Conservation (phyloP, 192 early-diverging fungal species). For the Phycomyces nitens region DNA sequence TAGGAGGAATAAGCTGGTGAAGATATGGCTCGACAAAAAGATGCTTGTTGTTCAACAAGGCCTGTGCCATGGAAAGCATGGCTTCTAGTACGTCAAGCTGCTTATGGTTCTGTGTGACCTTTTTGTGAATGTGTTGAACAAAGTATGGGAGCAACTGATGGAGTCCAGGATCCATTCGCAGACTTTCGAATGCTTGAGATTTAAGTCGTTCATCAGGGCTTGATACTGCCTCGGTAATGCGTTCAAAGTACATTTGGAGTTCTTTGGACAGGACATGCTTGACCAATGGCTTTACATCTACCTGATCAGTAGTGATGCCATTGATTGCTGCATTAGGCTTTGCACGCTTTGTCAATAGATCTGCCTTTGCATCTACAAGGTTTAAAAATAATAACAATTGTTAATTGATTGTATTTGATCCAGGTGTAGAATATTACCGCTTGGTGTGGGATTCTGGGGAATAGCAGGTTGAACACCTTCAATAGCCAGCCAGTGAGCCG, state of each 20-base stretch:
- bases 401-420: not conserved
- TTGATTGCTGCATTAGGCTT: slow-evolving; percentile 27
- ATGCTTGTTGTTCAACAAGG: slow-evolving; percentile 82
- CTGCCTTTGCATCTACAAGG: slow-evolving; percentile 47
- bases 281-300: slow-evolving; percentile 69
- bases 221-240: slow-evolving; percentile 76
- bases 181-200: slow-evolving; percentile 74
- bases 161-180: slow-evolving; percentile 87
- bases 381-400: too few species aligned
- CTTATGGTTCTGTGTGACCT: slow-evolving; percentile 77
- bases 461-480: slow-evolving; percentile 98
- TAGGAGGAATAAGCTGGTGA: slow-evolving; percentile 91
- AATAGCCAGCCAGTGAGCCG: slow-evolving; percentile 97
- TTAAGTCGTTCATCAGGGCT: slow-evolving; percentile 64
- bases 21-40: slow-evolving; percentile 93
- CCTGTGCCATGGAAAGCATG: slow-evolving; percentile 77
- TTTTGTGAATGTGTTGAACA: slow-evolving; percentile 86
- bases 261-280: slow-evolving; percentile 92
- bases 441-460: slow-evolving; percentile 89
- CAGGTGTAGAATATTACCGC: slow-evolving; percentile 28
- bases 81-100: slow-evolving; percentile 65
- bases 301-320: slow-evolving; percentile 29
- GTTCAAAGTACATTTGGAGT: slow-evolving; percentile 91
- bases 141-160: slow-evolving; percentile 95
- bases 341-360: slow-evolving; percentile 45